Evolutionary conservation across 805 yeast species (phyloP).

Genomic region (Saccharomycopsis olivae): DNA sequence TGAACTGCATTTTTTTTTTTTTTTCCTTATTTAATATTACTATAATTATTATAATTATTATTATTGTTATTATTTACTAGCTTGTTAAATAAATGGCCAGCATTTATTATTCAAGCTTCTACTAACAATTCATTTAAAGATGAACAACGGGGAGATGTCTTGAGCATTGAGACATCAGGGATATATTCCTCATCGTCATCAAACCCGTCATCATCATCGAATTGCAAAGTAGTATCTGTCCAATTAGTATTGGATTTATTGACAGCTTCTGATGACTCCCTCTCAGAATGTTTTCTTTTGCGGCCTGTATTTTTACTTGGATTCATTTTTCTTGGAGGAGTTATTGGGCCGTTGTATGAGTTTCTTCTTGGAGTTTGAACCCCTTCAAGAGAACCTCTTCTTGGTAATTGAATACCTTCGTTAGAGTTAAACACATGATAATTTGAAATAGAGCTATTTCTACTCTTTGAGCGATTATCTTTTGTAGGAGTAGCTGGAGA

Average conservation of each 20-base stretch:
- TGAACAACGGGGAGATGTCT: constrained; percentile 10
- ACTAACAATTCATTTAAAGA: constrained; percentile 7
- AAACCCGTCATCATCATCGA: not conserved
- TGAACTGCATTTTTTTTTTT: no score
- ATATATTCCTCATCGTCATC: not conserved
- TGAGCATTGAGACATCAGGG: constrained; percentile 5
- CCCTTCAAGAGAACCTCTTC: no score
- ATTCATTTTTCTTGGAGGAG: not conserved
- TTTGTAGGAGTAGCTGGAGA: no score
- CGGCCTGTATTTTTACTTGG: not conserved
- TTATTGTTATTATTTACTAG: no score
- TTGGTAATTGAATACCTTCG: not conserved
- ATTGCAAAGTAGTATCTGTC: no score
- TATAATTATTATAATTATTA: no score
- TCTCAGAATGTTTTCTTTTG: constrained; percentile 7
- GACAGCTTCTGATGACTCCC: not conserved
- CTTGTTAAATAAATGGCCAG: no score
- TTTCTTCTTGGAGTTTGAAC: not conserved
- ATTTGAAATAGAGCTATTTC: not conserved
- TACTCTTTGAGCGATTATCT: not conserved
- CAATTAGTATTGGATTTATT: no score
- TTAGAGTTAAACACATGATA: no score
- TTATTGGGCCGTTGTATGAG: not conserved
- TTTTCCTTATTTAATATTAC: no score
- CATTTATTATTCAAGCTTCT: no score